Percentiles rank a stretch among this genome's conserved stretches.
These are phyloP conservation scores for Apiospora hydei DNA, from an alignment of 2,329 filamentous ascomycete genomes.

Conservation along the genomic window DNA sequence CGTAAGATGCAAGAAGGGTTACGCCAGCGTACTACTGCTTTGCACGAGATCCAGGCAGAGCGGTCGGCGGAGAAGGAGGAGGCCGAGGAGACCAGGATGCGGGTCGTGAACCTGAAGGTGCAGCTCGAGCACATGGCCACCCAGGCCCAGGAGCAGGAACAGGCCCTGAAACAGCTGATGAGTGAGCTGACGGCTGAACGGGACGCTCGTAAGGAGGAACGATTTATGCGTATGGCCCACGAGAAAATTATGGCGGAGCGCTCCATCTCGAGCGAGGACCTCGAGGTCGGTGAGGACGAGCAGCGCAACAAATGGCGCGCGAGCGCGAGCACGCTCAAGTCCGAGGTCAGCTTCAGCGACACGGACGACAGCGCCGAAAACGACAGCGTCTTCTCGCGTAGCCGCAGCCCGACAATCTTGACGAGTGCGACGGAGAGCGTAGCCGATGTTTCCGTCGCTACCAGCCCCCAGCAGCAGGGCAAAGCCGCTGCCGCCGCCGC, in stretches of 20 bases:
- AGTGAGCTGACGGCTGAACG: slow-evolving; percentile 61
- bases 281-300: slow-evolving; percentile 62
- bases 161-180: slow-evolving; percentile 56
- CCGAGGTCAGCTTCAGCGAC: slow-evolving; percentile 53
- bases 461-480: slow-evolving; percentile 26
- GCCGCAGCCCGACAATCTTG: slow-evolving; percentile 62
- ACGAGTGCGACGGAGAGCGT: slow-evolving; percentile 41
- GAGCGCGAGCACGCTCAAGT: slow-evolving; percentile 50
- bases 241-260: slow-evolving; percentile 45
- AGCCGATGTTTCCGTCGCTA: slow-evolving; percentile 22
- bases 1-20: slow-evolving; percentile 66
- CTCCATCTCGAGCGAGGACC: slow-evolving; percentile 58
- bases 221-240: slow-evolving; percentile 33
- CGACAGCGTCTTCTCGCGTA: slow-evolving; percentile 67
- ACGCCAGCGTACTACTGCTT: slow-evolving; percentile 56
- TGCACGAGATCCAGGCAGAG: slow-evolving; percentile 60
- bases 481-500: not conserved
- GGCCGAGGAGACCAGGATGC: slow-evolving; percentile 61
- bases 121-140: slow-evolving; percentile 67
- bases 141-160: slow-evolving; percentile 61
- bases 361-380: slow-evolving; percentile 58
- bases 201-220: slow-evolving; percentile 51
- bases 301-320: slow-evolving; percentile 53
- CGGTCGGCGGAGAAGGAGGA: slow-evolving; percentile 62
- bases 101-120: slow-evolving; percentile 60